Base-by-base conservation (phyloP, 257 asterid species). In the Solanum chmielewskii region DNA sequence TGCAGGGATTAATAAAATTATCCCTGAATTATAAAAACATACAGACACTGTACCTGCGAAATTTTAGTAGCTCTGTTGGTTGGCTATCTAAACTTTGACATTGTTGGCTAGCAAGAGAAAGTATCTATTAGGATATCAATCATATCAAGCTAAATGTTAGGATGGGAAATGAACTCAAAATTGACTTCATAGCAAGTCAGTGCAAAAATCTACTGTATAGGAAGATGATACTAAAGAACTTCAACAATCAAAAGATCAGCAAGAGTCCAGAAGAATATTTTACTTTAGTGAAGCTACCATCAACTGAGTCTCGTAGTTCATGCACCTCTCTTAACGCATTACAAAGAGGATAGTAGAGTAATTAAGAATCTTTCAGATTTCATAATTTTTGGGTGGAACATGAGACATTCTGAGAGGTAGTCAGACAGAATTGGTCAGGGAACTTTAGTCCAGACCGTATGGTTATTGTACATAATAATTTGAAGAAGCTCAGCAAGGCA, bases 1-100 rank as follows among this genome's bases (percentile, higher is more conserved):
- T 31, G 31, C 31, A 31, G 31, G 31, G 31, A 33, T 33, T 33
- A 33, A 3, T 33, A 33, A 33, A 33, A 33, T 33, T 33, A 33
- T 81, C 85, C 15, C 7, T 3, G 44, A 20, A 69, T 49, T 29
- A 47, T 23, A 78, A 31, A 27, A 81, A 20, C 18, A 31, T 81
- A 49, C 29, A 83, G 68, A 83, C 25, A 89, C 33, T 89, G 87
- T 85, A 94, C 98, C 96, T 90, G 89, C 33, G 4, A 64, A 64
- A n/a, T 64, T n/a, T 64, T 62, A 62, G 33, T 62, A 62, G 70
- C 33, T n/a, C 7, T 62, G 3, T 62, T 62, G 70, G 70, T n/a
- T 62, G 70, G 8, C 70, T 62, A n/a, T 23, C 70, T 62, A 62
- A 62, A 23, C 16, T n/a, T 62, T 62, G 15, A n/a, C 35, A 33